Percentiles rank a stretch among this genome's conserved stretches.
These are phyloP conservation scores for Verticillium longisporum DNA, from an alignment of 2,329 filamentous ascomycete species.

Conservation along the genomic window DNA sequence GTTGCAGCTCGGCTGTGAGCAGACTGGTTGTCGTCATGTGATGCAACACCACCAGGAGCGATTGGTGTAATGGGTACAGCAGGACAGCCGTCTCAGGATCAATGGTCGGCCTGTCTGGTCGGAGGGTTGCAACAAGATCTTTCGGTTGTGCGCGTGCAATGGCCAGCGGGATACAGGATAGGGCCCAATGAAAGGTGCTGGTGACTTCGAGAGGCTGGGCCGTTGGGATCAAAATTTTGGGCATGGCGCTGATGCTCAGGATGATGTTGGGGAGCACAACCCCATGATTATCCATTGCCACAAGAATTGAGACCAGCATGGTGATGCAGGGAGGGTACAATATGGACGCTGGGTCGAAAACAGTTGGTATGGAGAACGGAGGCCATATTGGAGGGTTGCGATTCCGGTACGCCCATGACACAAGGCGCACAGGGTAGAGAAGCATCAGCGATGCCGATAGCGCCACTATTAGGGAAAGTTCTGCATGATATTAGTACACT, in stretches of 20 bases:
- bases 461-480: constrained; percentile 30
- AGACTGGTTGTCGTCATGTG: constrained; percentile 85
- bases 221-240: constrained; percentile 64
- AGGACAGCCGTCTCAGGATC: constrained; percentile 53
- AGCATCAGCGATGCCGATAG: constrained; percentile 33
- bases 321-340: constrained; percentile 77
- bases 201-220: constrained; percentile 48
- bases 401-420: constrained; percentile 37
- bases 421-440: constrained; percentile 55
- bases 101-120: constrained; percentile 18
- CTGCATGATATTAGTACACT: constrained; percentile 23
- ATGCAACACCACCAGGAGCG: constrained; percentile 64
- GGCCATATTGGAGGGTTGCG: constrained; percentile 27
- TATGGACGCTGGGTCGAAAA: constrained; percentile 90
- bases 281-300: constrained; percentile 54
- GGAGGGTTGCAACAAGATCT: not conserved
- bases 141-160: constrained; percentile 21
- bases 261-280: constrained; percentile 72
- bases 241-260: constrained; percentile 72
- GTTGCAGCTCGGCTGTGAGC: constrained; percentile 76
- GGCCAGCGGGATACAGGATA: constrained; percentile 63
- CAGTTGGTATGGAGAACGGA: constrained; percentile 53
- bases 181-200: constrained; percentile 69
- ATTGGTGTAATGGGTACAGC: constrained; percentile 79
- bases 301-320: constrained; percentile 66